Base-by-base conservation (phyloP, 192 early-diverging fungal species). In the Linnemannia zychae region DNA sequence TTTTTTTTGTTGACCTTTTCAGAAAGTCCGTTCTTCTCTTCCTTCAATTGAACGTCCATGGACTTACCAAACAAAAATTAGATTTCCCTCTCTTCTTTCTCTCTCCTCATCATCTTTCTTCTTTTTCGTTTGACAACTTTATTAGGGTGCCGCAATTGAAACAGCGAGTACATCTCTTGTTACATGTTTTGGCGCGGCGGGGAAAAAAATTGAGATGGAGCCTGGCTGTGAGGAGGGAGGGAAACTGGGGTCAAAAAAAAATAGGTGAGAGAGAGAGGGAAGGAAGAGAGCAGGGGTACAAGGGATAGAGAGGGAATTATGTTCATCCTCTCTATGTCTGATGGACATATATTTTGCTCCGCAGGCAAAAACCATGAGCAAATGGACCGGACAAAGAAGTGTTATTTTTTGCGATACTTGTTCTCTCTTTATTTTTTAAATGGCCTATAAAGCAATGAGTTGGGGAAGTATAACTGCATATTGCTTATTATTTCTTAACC, bases 271-370 rank as follows among this genome's bases (percentile, higher is more conserved):
- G 40, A 3, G 9, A 53, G n/a, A 22, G 22, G 6, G n/a, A 53
- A 3, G 9, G n/a, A 53, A 22, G 22, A 24, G n/a, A 53, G n/a
- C 15, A 63, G 12, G 28, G 28, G 53, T 60, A 33, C 40, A 9
- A 6, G 57, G 31, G 12, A 6, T n/a, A 24, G 31, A 28, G 57
- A 31, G 57, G 57, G 57, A 63, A 63, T 63, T 63, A 15, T 63
- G 57, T 63, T 63, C 57, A 63, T 63, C 28, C 52, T 17, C 48
- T 24, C 57, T 28, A n/a, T n/a, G n/a, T 33, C 7, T 63, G 24
- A 33, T 31, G 57, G 57, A 63, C 57, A 63, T 63, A 63, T 63
- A 63, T 63, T 63, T 63, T 63, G 57, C 57, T 63, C 57, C 57
- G 57, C 57, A 63, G 24, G 31, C 57, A n/a, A 7, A 31, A 63